Conservation (phyloP, 768 basidiomycete species). For the Mycena latifolia region DNA sequence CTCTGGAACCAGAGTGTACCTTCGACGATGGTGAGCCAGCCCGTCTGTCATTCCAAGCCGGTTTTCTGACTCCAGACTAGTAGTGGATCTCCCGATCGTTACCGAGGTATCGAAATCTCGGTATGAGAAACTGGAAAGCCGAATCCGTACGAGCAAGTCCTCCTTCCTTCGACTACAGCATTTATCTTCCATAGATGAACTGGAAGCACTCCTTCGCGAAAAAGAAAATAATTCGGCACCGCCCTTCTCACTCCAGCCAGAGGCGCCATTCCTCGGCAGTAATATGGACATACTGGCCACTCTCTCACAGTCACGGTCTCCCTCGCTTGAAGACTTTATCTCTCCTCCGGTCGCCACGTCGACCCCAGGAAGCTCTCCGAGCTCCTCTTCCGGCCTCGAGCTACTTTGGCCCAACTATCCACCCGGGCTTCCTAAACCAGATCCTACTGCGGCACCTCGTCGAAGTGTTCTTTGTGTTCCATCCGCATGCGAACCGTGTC, state of each 20-base stretch:
- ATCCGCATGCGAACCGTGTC: constrained; percentile 79
- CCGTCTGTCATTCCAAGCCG: neutral
- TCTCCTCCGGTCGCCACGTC: constrained; percentile 7
- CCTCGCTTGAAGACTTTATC: constrained; percentile 24
- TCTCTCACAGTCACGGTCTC: constrained; percentile 10
- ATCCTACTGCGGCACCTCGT: constrained; percentile 70
- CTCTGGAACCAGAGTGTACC: constrained; percentile 77
- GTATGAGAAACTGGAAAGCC: constrained; percentile 73
- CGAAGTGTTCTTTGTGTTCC: constrained; percentile 78
- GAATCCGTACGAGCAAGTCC: constrained; percentile 65
- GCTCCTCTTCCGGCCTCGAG: constrained; percentile 45
- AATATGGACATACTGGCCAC: constrained; percentile 24
- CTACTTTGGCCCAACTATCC: constrained; percentile 74
- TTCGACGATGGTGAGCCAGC: constrained; percentile 74
- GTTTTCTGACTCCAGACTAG: neutral
- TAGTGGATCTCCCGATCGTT: constrained; percentile 11
- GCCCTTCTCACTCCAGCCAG: constrained; percentile 21
- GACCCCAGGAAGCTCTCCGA: constrained; percentile 30
- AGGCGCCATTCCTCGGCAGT: constrained; percentile 13
- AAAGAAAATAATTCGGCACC: constrained; percentile 51
- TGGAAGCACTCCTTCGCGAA: constrained; percentile 74
- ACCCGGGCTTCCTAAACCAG: constrained; percentile 68
- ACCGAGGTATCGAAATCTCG: constrained; percentile 68
- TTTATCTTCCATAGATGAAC: constrained; percentile 61
- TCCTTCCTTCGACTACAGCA: neutral